Conservation (phyloP, 805 yeast species). For the Hanseniaspora vineae region DNA sequence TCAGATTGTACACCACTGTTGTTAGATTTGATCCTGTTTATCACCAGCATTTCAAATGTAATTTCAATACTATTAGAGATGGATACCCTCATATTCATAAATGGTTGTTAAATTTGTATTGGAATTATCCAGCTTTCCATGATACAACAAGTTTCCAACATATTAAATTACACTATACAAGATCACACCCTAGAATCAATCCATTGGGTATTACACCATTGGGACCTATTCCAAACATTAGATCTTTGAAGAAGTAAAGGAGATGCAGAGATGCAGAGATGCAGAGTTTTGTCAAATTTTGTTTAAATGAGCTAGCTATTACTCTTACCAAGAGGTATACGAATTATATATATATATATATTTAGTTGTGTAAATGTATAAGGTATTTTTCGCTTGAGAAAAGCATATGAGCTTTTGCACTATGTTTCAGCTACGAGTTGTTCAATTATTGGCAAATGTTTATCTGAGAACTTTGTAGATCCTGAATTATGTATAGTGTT, state of each 20-base stretch:
- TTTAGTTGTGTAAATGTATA: too few relatives aligned
- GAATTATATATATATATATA: too few relatives aligned
- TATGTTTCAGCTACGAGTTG: too few relatives aligned
- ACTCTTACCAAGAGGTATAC: too few relatives aligned
- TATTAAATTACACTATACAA: constrained; percentile 83
- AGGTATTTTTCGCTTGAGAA: too few relatives aligned
- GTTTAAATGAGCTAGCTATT: too few relatives aligned
- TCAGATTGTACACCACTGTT: constrained; percentile 76
- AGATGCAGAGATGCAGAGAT: background rate
- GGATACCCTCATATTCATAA: constrained; percentile 69
- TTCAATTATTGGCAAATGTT: too few relatives aligned
- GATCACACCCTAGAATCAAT: constrained; percentile 68
- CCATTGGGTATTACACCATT: constrained; percentile 75
- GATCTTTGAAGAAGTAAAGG: constrained; percentile 22
- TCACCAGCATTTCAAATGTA: constrained; percentile 92
- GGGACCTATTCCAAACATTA: constrained; percentile 76
- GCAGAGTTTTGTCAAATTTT: background rate
- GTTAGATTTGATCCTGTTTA: constrained; percentile 88
- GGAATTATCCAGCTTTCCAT: constrained; percentile 52
- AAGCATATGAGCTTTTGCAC: too few relatives aligned
- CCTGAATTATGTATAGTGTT: too few relatives aligned
- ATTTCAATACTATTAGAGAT: constrained; percentile 62
- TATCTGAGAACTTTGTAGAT: too few relatives aligned
- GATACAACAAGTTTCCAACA: constrained; percentile 80
- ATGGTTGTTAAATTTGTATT: constrained; percentile 76